phyloP scores from a whole-genome alignment of 495 filamentous ascomycete genomes.

The Aspergillus nidulans region DNA sequence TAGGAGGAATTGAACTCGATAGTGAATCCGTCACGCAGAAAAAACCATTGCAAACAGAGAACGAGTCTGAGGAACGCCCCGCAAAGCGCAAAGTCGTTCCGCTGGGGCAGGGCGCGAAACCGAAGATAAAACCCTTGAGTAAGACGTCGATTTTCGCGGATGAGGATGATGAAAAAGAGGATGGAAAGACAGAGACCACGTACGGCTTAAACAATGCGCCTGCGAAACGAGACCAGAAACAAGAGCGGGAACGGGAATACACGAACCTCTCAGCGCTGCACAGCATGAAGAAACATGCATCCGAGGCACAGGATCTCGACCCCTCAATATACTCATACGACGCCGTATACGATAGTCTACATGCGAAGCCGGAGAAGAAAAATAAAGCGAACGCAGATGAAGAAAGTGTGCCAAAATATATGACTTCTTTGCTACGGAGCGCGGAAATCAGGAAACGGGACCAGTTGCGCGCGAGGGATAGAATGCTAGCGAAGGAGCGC shows the following conservation, averaged over 20 bases:
- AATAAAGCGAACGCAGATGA: slow-evolving; percentile 11
- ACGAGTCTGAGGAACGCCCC: slow-evolving; percentile 19
- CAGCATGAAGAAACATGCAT: slow-evolving; percentile 43
- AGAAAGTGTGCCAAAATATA: slow-evolving; percentile 65
- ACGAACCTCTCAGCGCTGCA: slow-evolving; percentile 49
- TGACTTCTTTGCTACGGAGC: slow-evolving; percentile 71
- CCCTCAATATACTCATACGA: slow-evolving; percentile 57
- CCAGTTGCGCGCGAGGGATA: slow-evolving; percentile 80
- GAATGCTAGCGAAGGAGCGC: slow-evolving; percentile 77
- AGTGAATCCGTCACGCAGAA: slow-evolving; percentile 19
- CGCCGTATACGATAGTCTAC: slow-evolving; percentile 48
- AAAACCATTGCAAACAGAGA: slow-evolving; percentile 9
- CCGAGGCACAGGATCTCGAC: slow-evolving; percentile 45
- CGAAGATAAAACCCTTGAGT: slow-evolving; percentile 22
- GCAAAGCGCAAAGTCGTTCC: slow-evolving; percentile 33
- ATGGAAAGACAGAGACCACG: neutral
- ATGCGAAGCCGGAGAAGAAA: slow-evolving; percentile 35
- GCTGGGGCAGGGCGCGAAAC: slow-evolving; percentile 27
- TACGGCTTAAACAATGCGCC: slow-evolving; percentile 10
- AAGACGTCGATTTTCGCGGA: slow-evolving; percentile 42
- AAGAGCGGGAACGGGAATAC: slow-evolving; percentile 21
- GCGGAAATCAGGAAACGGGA: slow-evolving; percentile 88
- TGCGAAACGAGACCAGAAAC: slow-evolving; percentile 2
- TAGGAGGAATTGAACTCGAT: slow-evolving; percentile 36
- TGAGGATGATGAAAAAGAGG: slow-evolving; percentile 21